Base-by-base conservation (phyloP, 2,329 filamentous ascomycete species). In the Colletotrichum sp. region DNA sequence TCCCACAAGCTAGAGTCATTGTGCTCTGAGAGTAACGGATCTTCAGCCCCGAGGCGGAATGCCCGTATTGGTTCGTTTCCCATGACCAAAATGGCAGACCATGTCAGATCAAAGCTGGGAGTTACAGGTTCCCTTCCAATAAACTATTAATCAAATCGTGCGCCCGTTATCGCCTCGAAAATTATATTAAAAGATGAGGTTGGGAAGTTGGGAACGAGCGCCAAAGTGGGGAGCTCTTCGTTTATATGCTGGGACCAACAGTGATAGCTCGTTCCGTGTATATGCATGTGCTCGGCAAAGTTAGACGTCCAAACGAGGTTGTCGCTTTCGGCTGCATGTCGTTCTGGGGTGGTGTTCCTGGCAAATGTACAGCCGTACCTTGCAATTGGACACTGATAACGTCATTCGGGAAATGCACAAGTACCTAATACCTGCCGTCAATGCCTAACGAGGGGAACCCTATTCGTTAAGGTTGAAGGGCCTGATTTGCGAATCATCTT, bases 311-410 rank as follows among this genome's bases (percentile, higher is more conserved):
- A 52, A 52, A 52, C 44, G 44, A 52, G 44, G 0, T 0, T 12
- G 0, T 48, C 19, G 44, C 0, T 48, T 0, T 48, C n/a, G 44
- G 44, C n/a, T 48, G 44, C 44, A 22, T 22, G 0, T 22, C 0
- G 2, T 48, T 48, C 19, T 52, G 44, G 22, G n/a, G 6, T 6
- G 0, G 0, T 52, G n/a, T 12, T 0, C 44, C 44, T 13, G n/a
- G 44, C 44, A 52, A 48, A 0, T 0, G 0, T 22, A 48, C 44
- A 48, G 0, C 11, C 0, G 0, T 0, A 13, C n/a, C 11, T 22
- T 0, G 11, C 44, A 22, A 52, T 52, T 22, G 44, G 44, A 22
- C n/a, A 0, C 44, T 0, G 44, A 52, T 13, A 52, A 52, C 44
- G 44, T 52, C 44, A 52, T 52, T 52, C n/a, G n/a, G 44, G 4